phyloP scores from a whole-genome alignment of 306 rosid genomes.

The Gynostemma pentaphyllum region DNA sequence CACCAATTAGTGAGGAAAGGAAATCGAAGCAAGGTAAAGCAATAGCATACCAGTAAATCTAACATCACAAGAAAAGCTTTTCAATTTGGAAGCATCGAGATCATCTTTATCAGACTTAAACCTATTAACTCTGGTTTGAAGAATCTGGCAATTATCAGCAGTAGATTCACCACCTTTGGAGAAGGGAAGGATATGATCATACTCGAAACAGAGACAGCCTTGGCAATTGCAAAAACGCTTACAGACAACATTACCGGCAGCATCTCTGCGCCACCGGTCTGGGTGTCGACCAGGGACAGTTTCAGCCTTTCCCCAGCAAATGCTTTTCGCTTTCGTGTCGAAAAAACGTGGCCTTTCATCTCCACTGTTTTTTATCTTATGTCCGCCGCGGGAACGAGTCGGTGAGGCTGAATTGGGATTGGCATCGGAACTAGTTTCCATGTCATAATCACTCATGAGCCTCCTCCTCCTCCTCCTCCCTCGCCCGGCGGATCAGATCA shows the following conservation, averaged over 20 bases:
- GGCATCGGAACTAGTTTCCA: constrained; percentile 20
- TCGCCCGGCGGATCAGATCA: background rate
- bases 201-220: constrained; percentile 93
- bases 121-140: constrained; percentile 86
- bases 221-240: constrained; percentile 82
- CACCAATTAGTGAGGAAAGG: no score
- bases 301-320: constrained; percentile 67
- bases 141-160: constrained; percentile 82
- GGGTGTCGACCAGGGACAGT: constrained; percentile 79
- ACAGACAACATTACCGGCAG: constrained; percentile 84
- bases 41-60: constrained; percentile 61
- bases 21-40: background rate
- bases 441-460: no score
- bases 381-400: constrained; percentile 28
- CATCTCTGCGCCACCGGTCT: constrained; percentile 90
- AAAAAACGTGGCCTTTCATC: constrained; percentile 58
- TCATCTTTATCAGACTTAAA: constrained; percentile 58
- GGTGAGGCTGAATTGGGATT: constrained; percentile 37
- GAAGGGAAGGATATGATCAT: constrained; percentile 77
- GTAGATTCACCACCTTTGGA: constrained; percentile 93
- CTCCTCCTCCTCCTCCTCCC: no score
- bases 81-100: constrained; percentile 48
- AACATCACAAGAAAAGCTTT: constrained; percentile 46
- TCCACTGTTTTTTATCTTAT: background rate
- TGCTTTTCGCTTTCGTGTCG: constrained; percentile 48